Evolutionary conservation across 2,329 filamentous ascomycete species (phyloP), one percentile per base, ranked within the genome.

Genomic region (Aspergillus glaucus): DNA sequence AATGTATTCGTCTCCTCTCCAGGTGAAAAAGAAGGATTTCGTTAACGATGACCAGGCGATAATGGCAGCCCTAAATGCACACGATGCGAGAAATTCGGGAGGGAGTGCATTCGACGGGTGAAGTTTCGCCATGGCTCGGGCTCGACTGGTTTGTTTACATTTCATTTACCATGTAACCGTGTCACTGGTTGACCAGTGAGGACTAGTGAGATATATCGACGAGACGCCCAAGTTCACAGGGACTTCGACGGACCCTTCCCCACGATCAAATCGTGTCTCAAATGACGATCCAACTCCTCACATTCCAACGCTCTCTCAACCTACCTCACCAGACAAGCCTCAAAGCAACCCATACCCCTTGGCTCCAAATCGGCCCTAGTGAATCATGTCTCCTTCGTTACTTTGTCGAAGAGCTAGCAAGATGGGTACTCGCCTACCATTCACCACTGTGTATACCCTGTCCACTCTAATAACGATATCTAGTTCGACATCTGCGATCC

Each of bases 401-500:
- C 34, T 58, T 56, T 19, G 49, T 56, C 2, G 55, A 58, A 44
- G 49, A 53, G 4, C 36, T 56, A 15, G 52, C 50, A 15, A 52
- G 50, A 53, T 55, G 54, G 54, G 55, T 55, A 47, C 10, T n/a
- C n/a, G 7, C 8, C 34, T 17, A n/a, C 3, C 10, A 34, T 44
- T 17, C 1, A 42, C 15, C 6, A 12, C 32, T 12, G 6, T 8
- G 15, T 19, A 9, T 14, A 37, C 17, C 9, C 3, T 26, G 3
- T 40, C 1, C 19, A 30, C 19, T 42, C 15, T 41, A 41, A 22
- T 10, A 24, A 21, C 7, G 14, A 36, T 6, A 1, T 41, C 19
- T 14, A 56, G 53, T 67, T 74, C 48, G 71, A 74, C 47, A 58
- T 69, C 1, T 72, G 70, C 49, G 71, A 74, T 44, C 62, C 61